A percentile compares a stretch with the other conserved stretches of the same genome.
Evolutionary conservation across 1,284 basidiomycete genomes (phyloP).

Genomic region (Irpex lacteus): DNA sequence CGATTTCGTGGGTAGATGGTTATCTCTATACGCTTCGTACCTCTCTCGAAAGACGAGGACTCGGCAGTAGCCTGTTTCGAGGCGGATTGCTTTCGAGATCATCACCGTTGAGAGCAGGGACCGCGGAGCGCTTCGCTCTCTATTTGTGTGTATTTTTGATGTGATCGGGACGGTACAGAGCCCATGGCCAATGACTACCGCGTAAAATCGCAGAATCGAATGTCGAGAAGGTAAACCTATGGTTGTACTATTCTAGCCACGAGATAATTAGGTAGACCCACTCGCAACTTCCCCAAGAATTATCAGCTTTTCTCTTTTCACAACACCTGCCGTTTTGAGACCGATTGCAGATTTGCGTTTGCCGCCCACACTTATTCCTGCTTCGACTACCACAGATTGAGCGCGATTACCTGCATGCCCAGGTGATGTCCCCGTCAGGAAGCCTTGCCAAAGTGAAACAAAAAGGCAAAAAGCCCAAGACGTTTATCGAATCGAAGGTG

Average conservation of each 20-base stretch:
- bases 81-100: neutral
- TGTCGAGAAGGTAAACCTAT: no score
- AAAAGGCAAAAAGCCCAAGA: slow-evolving; percentile 18
- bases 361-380: neutral
- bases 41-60: no score
- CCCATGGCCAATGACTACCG: neutral
- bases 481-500: slow-evolving; percentile 23
- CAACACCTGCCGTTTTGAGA: neutral
- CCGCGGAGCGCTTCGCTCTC: neutral
- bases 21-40: no score
- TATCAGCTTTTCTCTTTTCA: neutral
- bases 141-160: neutral
- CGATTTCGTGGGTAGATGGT: no score
- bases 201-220: no score
- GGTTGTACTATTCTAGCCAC: no score
- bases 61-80: neutral
- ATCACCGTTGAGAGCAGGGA: neutral
- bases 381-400: slow-evolving; percentile 4
- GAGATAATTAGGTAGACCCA: no score
- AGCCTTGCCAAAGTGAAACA: slow-evolving; percentile 8
- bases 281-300: no score
- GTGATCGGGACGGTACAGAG: neutral
- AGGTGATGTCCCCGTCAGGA: neutral
- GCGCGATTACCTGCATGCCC: neutral
- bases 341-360: neutral